These are phyloP conservation scores for Lasiosphaeria miniovina DNA, from an alignment of 495 filamentous ascomycete genomes.

Conservation along the genomic window DNA sequence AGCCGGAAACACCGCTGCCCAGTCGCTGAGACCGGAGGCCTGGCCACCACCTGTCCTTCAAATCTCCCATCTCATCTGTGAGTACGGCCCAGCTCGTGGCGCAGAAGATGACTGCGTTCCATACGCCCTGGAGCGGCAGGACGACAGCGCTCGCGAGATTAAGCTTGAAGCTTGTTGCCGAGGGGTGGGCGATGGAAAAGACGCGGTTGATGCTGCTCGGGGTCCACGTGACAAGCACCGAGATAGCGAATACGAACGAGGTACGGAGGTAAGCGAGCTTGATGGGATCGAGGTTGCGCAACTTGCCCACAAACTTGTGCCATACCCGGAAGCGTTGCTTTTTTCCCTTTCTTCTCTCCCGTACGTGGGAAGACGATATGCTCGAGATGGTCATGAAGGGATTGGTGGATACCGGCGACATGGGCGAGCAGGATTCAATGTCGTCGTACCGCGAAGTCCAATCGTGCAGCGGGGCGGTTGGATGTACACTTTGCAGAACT, in stretches of 20 bases:
- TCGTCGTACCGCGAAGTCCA: conserved; percentile 18
- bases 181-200: conserved; percentile 60
- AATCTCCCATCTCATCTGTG: conserved; percentile 24
- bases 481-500: conserved; percentile 14
- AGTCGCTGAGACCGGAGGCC: conserved; percentile 10
- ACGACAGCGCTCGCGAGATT: conserved; percentile 70
- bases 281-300: conserved; percentile 52
- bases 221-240: conserved; percentile 79
- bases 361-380: conserved; percentile 12
- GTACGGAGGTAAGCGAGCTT: conserved; percentile 77
- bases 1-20: neutral
- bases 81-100: conserved; percentile 50
- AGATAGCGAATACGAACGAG: conserved; percentile 76
- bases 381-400: conserved; percentile 26
- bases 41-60: neutral
- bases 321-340: conserved; percentile 11
- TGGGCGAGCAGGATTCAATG: conserved; percentile 6
- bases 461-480: conserved; percentile 13
- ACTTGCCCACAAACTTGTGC: conserved; percentile 25
- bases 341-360: conserved; percentile 5
- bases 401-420: conserved; percentile 3
- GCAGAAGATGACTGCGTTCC: conserved; percentile 79
- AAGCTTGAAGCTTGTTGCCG: conserved; percentile 58
- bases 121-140: conserved; percentile 79
- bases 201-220: conserved; percentile 76